Evolutionary conservation across 2,329 filamentous ascomycete species (phyloP), one percentile per base, ranked within the genome.

Genomic region (Curvularia sp.): DNA sequence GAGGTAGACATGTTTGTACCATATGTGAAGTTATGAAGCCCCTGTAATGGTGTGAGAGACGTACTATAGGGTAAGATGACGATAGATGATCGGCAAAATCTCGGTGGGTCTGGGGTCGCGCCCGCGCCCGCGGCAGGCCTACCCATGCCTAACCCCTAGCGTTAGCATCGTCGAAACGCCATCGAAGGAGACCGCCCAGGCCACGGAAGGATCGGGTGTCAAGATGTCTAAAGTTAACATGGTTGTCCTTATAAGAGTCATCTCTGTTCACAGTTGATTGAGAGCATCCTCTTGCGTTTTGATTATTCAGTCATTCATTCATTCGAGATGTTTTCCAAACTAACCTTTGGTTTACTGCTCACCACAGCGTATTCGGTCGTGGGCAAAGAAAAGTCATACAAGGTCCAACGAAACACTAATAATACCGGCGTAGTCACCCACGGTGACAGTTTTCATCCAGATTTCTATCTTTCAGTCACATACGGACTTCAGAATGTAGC

Each of bases 391-490:
- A 44, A 43, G 31, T 10, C 20, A 20, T 30, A 33, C 24, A 38
- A 24, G 28, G 4, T 18, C 10, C 30, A 22, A 3, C 4, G 33
- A 20, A 24, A n/a, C 10, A 20, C 31, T 5, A 44, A 57, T 26
- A 31, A 18, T 3, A 33, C 44, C 1, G 18, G 30, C 31, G 31
- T 60, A 18, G 43, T 53, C 15, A 57, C 24, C 30, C 57, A 60
- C 33, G 54, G 48, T 49, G 54, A 39, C 24, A 33, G 39, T 0
- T 80, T 78, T 41, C 63, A 57, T 3, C 83, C 83, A 5, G 79
- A 85, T 58, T 72, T 79, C 55, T 74, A 83, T 20, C 78, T 86
- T n/a, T 75, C 77, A 20, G 77, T 83, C 2, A 80, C 81, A 5
- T 68, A 77, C 20, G 67, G 76, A 49, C 73, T 80, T n/a, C 71